phyloP scores from a whole-genome alignment of 2,329 filamentous ascomycete genomes.

The Alternaria postmessia region DNA sequence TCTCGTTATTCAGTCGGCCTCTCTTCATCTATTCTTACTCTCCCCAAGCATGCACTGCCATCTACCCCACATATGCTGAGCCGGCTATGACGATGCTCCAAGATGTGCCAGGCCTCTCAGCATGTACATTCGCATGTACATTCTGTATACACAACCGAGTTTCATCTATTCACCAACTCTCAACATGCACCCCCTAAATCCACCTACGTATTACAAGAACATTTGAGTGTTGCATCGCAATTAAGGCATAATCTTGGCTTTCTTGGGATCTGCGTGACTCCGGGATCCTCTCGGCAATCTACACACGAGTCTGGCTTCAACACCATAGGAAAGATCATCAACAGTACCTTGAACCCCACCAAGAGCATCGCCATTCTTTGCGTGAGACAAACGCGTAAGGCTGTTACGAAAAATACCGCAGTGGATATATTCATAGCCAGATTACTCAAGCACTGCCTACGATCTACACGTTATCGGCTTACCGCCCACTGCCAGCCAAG shows the following conservation, averaged over 20 bases:
- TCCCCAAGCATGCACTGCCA: conserved; percentile 2
- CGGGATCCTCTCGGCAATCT: conserved; percentile 11
- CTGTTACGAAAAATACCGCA: not conserved
- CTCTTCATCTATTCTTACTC: not conserved
- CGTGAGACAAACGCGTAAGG: conserved; percentile 4
- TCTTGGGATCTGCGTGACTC: conserved; percentile 3
- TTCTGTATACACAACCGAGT: not conserved
- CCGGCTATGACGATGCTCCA: not conserved
- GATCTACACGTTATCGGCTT: conserved; percentile 15
- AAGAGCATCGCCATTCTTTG: not conserved
- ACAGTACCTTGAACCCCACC: not conserved
- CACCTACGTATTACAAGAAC: conserved; percentile 10
- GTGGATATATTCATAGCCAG: not conserved
- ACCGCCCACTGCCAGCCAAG: conserved; percentile 22
- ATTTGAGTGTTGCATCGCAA: conserved; percentile 16
- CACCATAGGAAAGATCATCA: not conserved
- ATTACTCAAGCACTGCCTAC: not conserved
- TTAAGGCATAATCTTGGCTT: conserved; percentile 17
- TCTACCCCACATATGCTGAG: conserved; percentile 1
- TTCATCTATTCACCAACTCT: not conserved
- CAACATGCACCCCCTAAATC: not conserved
- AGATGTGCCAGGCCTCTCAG: not conserved
- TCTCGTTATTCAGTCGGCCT: not conserved
- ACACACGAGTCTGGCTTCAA: not conserved
- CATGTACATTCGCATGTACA: not conserved